phyloP scores from a whole-genome alignment of 2,329 filamentous ascomycete species.

The Colletotrichum filicis region DNA sequence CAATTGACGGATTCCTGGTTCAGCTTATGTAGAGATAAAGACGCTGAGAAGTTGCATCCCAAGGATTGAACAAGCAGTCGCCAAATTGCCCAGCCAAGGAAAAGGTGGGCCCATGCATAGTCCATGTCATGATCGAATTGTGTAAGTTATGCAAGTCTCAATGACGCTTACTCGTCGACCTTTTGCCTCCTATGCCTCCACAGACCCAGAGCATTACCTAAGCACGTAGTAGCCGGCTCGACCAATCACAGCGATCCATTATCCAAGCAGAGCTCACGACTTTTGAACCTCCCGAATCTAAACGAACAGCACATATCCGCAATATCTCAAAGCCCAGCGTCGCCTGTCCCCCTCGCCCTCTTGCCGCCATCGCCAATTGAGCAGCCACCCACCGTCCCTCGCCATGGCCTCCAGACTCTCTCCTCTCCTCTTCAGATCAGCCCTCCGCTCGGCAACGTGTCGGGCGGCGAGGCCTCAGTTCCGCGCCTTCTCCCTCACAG shows the following conservation, averaged over 20 bases:
- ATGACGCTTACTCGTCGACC: slow-evolving; percentile 22
- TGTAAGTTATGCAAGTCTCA: slow-evolving; percentile 25
- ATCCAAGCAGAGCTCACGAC: slow-evolving; percentile 38
- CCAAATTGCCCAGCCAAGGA: too few species aligned
- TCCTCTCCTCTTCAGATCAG: slow-evolving; percentile 77
- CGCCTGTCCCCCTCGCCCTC: slow-evolving; percentile 12
- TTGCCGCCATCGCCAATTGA: slow-evolving; percentile 40
- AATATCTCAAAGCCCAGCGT: slow-evolving; percentile 9
- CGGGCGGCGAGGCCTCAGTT: slow-evolving; percentile 73
- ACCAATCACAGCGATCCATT: slow-evolving; percentile 35
- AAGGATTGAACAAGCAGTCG: neutral
- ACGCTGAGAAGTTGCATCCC: neutral
- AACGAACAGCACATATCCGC: slow-evolving; percentile 18
- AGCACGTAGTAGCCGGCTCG: slow-evolving; percentile 1
- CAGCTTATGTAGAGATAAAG: too few species aligned
- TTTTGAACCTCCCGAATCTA: slow-evolving; percentile 37
- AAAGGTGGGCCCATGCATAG: neutral
- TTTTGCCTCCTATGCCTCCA: slow-evolving; percentile 36
- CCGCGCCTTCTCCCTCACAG: slow-evolving; percentile 77
- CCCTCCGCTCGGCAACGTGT: slow-evolving; percentile 68
- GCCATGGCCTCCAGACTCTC: slow-evolving; percentile 87
- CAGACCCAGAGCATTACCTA: neutral
- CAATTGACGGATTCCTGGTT: too few species aligned
- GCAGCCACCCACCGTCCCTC: slow-evolving; percentile 39
- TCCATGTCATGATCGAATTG: neutral